Evolutionary conservation across 2,329 filamentous ascomycete genomes (phyloP).

Genomic region (Ceratocystis huliohia): DNA sequence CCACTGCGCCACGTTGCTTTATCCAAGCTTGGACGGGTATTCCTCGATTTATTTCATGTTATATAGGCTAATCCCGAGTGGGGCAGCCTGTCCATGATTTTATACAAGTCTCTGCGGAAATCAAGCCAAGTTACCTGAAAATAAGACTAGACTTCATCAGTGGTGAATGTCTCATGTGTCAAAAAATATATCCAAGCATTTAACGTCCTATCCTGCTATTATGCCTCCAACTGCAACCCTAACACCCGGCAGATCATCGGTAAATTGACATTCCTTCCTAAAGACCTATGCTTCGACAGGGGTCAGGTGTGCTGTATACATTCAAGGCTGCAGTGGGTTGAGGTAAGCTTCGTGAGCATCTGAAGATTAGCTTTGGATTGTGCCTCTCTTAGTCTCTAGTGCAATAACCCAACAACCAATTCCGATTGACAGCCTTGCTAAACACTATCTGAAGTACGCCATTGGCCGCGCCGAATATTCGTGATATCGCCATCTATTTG

Average conservation of each 20-base stretch:
- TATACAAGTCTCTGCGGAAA: no score
- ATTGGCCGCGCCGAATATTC: neutral
- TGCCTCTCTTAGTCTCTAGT: neutral
- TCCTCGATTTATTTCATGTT: neutral
- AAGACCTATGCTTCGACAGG: neutral
- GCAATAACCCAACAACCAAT: neutral
- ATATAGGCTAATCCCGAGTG: neutral
- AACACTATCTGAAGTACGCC: neutral
- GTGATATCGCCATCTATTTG: neutral
- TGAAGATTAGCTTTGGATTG: neutral
- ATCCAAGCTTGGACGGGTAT: neutral
- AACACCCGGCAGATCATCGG: neutral
- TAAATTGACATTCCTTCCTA: neutral
- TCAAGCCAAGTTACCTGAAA: no score
- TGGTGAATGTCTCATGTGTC: no score
- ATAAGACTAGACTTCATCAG: no score
- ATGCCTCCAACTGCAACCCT: neutral
- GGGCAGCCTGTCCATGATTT: neutral
- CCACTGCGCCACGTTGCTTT: constrained; percentile 21
- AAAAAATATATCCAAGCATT: no score
- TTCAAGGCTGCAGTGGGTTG: constrained; percentile 21
- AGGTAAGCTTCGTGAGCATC: constrained; percentile 18
- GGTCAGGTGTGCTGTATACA: neutral
- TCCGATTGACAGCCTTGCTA: neutral
- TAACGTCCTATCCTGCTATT: no score